Evolutionary conservation across 345 rosid species (phyloP).

Genomic region (Physaria fendleri): DNA sequence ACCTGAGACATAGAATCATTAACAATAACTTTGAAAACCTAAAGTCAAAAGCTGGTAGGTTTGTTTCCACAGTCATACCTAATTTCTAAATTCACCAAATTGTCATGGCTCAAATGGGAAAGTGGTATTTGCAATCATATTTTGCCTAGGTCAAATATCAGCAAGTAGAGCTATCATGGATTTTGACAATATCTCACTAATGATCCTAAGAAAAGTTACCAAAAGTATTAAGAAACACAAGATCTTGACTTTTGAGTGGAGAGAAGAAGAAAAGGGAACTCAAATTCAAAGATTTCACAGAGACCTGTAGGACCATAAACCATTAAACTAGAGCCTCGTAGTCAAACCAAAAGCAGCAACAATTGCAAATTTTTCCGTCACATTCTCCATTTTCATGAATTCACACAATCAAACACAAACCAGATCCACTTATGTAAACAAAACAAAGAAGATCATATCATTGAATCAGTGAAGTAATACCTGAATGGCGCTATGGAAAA

Average conservation of each 20-base stretch:
- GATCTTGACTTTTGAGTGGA: neutral
- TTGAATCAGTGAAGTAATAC: constrained; percentile 32
- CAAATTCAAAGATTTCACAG: neutral
- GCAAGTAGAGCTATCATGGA: neutral
- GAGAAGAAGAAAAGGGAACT: neutral
- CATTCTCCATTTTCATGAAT: neutral
- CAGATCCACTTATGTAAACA: neutral
- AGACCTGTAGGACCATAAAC: neutral
- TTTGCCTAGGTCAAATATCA: constrained; percentile 8
- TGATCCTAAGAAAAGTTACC: neutral
- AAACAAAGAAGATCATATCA: neutral
- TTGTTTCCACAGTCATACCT: too few relatives aligned
- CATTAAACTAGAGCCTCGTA: neutral
- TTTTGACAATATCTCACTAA: neutral
- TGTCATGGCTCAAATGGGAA: neutral
- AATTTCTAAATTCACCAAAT: neutral
- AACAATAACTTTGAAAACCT: neutral
- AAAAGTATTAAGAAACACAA: neutral
- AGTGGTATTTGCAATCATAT: neutral
- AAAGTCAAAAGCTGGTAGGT: neutral
- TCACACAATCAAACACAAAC: too few relatives aligned
- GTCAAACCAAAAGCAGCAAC: neutral
- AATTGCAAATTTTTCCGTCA: neutral
- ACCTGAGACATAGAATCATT: neutral
- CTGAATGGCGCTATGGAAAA: constrained; percentile 93